Evolutionary conservation across 306 rosid species (phyloP), one percentile per base, ranked within the genome.

Genomic region (Sesbania bispinosa): DNA sequence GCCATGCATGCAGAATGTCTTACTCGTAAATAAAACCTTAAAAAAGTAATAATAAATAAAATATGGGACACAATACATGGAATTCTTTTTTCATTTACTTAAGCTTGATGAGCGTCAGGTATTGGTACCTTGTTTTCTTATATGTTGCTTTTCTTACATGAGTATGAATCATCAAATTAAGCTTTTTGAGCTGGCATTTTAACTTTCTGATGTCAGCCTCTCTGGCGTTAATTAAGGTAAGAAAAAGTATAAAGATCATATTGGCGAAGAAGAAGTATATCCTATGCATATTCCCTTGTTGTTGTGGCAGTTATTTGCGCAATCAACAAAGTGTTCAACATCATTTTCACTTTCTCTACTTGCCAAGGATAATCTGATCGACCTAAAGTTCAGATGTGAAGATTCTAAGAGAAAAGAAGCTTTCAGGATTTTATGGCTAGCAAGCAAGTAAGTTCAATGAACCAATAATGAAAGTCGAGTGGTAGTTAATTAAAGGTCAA

Each of bases 81-180:
- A n/a, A n/a, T n/a, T n/a, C 39, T 35, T 35, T 35, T 35, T 10
- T 35, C 2, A 7, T 35, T 7, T 7, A 35, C 76, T 57, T 19
- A 69, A 63, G 76, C 83, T 64, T 81, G 81, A 64, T 80, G 84
- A 85, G 90, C 41, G 85, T 77, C 62, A 50, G 18, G n/a, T n/a
- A n/a, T 35, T 35, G 39, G 10, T 2, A 35, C 19, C 30, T 71
- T 61, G 58, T 35, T 35, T 35, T 35, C 39, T 35, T 8, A 7
- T 35, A 35, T n/a, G n/a, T n/a, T n/a, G n/a, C n/a, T n/a, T n/a
- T n/a, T n/a, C 76, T 57, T 19, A 21, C 38, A 79, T 58, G 83
- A 63, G 71, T 71, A 73, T 77, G 81, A 42, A 1, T 78, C 63
- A 67, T 39, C 53, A 84, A 69, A n/a, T n/a, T n/a, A n/a, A 63